Evolutionary conservation across 192 early-diverging fungal genomes (phyloP).

Genomic region (Backusella liffmaniae): DNA sequence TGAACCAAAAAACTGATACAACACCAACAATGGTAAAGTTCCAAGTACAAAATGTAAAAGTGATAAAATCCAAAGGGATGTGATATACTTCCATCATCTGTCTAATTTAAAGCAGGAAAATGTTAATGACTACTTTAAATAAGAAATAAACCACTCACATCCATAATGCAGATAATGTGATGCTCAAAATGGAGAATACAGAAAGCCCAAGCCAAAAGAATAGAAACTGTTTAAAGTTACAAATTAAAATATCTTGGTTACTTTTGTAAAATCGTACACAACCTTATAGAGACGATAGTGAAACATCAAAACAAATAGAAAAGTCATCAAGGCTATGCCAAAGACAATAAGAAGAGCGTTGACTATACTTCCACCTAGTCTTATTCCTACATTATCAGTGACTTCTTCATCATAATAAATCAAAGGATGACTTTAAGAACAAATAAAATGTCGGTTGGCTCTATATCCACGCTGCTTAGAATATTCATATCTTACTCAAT

Average conservation of each 20-base stretch:
- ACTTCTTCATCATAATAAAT: background rate
- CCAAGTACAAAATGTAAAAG: slow-evolving; percentile 68
- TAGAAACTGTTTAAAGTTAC: background rate
- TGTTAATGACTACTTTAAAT: background rate
- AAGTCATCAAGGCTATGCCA: slow-evolving; percentile 4
- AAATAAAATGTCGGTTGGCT: background rate
- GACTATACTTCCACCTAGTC: background rate
- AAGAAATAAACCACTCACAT: background rate
- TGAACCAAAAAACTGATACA: slow-evolving; percentile 72
- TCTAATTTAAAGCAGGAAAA: background rate
- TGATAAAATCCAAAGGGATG: slow-evolving; percentile 66
- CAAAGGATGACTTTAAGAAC: background rate
- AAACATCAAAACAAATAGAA: slow-evolving; percentile 13
- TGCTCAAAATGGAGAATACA: background rate
- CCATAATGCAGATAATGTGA: slow-evolving; percentile 2
- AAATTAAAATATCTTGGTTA: background rate
- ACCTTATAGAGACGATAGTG: slow-evolving; percentile 13
- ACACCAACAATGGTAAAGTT: slow-evolving; percentile 67
- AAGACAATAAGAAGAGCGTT: background rate
- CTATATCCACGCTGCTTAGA: no score
- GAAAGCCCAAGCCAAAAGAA: slow-evolving; percentile 12
- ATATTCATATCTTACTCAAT: background rate
- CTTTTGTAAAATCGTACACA: background rate
- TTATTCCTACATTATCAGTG: background rate
- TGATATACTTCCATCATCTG: slow-evolving; percentile 35